Conservation (phyloP, 495 filamentous ascomycete genomes). For the Podospora pseudocomata region DNA sequence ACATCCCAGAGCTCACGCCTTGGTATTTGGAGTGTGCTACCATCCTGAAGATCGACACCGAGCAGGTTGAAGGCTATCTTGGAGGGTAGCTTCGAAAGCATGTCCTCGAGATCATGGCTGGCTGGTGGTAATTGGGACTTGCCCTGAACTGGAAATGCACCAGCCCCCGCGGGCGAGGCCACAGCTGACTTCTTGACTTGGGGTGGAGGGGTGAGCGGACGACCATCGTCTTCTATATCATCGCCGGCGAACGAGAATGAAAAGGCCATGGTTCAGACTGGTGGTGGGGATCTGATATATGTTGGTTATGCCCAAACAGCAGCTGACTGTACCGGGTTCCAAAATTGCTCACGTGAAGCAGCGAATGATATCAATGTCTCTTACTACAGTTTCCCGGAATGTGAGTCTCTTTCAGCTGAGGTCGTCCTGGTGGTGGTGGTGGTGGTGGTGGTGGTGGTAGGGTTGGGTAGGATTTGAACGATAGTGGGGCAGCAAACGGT, state of each 20-base stretch:
- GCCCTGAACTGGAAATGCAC: conserved; percentile 48
- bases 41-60: conserved; percentile 48
- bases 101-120: conserved; percentile 43
- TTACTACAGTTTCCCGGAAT: background rate
- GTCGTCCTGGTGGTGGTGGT: background rate
- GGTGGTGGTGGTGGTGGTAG: background rate
- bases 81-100: conserved; percentile 68
- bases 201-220: conserved; percentile 30
- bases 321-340: background rate
- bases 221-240: conserved; percentile 69
- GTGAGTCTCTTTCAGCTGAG: conserved; percentile 4
- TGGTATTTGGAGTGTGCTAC: conserved; percentile 55
- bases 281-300: background rate
- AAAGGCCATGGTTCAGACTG: conserved; percentile 42
- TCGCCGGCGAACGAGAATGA: conserved; percentile 81
- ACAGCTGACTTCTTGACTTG: conserved; percentile 3
- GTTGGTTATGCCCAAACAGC: background rate
- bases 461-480: conserved; percentile 5
- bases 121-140: conserved; percentile 48
- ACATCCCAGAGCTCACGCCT: conserved; percentile 92
- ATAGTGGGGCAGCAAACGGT: background rate
- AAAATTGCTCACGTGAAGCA: background rate
- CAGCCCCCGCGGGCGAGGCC: conserved; percentile 31
- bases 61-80: conserved; percentile 71
- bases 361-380: background rate